Evolutionary conservation across 208 protist genomes (phyloP), one percentile per base, ranked within the genome.

Genomic region (Phytomonas sp.): DNA sequence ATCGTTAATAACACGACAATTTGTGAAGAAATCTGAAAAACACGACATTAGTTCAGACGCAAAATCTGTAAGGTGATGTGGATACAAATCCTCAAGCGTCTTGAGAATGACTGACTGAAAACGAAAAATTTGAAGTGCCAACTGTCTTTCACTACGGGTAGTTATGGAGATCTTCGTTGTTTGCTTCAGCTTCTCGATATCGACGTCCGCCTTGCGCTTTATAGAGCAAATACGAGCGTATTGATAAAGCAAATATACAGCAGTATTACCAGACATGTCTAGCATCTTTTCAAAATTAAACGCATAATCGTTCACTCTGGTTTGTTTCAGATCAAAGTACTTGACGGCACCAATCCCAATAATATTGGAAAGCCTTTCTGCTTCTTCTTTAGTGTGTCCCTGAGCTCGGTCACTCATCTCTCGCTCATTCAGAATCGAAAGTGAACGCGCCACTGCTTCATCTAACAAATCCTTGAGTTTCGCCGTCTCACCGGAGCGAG

Each of bases 231-330:
- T 97, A 70, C 98, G 95, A 17, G 96, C 96, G 80, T 98, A 98
- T 69, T 98, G 91, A 84, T 99, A 99, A 15, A 99, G 87, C 34
- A 99, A 83, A 72, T 98, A 99, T 17, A 97, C 87, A 34, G 97
- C 97, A 20, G 97, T 99, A 81, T 99, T 99, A 69, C 98, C 98
- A 33, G 90, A 89, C 75, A 98, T 77, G 60, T 94, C 87, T 33
- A 98, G 91, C 97, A 99, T 99, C 70, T 94, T 94, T 46, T 99
- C 95, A 76, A 93, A 98, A 75, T 81, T 92, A 79, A 99, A 99
- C 43, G 82, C 76, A 87, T 99, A 99, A 85, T 99, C 94, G 61
- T 79, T 89, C 11, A 84, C 87, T 67, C 97, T 91, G 65, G 86
- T 97, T 73, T 94, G 89, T 78, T 95, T 94, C 29, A 99, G 87